Evolutionary conservation across 768 basidiomycete species (phyloP).

Genomic region (Porpolomopsis calyptriformis): DNA sequence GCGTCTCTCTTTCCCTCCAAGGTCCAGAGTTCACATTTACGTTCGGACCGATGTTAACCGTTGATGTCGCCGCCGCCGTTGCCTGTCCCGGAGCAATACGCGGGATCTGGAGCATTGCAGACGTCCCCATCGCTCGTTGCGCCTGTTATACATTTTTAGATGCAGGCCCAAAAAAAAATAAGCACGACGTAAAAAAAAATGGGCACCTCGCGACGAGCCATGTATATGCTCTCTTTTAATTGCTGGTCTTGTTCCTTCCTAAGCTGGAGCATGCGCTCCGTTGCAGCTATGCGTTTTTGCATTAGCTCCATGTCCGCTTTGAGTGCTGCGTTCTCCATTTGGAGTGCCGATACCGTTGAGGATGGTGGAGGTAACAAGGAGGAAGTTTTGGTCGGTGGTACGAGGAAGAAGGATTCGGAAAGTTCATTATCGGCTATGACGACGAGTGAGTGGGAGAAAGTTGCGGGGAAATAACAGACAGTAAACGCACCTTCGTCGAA

Average conservation of each 20-base stretch:
- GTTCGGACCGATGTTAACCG: constrained; percentile 37
- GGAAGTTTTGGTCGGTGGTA: constrained; percentile 73
- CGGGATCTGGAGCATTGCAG: constrained; percentile 25
- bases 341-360: constrained; percentile 39
- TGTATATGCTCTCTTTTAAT: constrained; percentile 68
- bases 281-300: constrained; percentile 46
- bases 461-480: background rate
- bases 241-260: constrained; percentile 73
- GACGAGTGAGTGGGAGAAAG: background rate
- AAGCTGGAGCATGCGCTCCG: constrained; percentile 54
- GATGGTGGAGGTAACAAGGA: constrained; percentile 58
- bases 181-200: no score
- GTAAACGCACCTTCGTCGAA: constrained; percentile 50
- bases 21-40: constrained; percentile 36
- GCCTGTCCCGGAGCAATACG: constrained; percentile 29
- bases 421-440: constrained; percentile 46
- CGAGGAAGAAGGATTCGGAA: constrained; percentile 70
- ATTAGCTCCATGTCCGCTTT: constrained; percentile 49
- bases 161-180: constrained; percentile 3
- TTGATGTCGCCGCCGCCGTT: constrained; percentile 21
- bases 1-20: constrained; percentile 35
- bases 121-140: constrained; percentile 68
- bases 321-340: constrained; percentile 57
- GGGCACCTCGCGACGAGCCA: constrained; percentile 59
- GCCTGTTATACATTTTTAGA: constrained; percentile 36